Conservation (phyloP, 768 basidiomycete species). For the Suillus alpinus region DNA sequence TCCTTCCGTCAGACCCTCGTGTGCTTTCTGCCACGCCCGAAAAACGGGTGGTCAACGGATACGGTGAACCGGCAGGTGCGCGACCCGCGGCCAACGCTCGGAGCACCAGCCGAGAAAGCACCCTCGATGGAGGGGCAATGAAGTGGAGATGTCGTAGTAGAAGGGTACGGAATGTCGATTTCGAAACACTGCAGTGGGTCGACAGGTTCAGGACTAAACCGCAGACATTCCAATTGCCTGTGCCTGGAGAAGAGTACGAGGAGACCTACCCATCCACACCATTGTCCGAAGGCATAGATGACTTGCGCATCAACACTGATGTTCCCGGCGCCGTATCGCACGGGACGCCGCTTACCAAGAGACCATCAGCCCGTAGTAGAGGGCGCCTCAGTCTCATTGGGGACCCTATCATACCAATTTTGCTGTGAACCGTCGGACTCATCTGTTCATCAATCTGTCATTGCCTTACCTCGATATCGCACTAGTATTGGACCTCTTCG, state of each 20-base stretch:
- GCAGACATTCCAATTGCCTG: slow-evolving; percentile 48
- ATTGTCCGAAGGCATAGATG: slow-evolving; percentile 29
- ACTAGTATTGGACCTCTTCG: slow-evolving; percentile 1
- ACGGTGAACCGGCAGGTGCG: slow-evolving; percentile 13
- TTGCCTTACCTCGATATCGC: slow-evolving; percentile 3
- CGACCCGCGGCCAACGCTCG: slow-evolving; percentile 25
- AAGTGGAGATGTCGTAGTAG: slow-evolving; percentile 59
- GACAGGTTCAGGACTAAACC: slow-evolving; percentile 59
- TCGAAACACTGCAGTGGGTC: slow-evolving; percentile 64
- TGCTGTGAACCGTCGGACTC: slow-evolving; percentile 2
- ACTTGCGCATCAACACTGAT: slow-evolving; percentile 38
- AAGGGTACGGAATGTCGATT: slow-evolving; percentile 58
- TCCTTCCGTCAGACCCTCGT: slow-evolving; percentile 78
- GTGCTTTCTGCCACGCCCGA: slow-evolving; percentile 69
- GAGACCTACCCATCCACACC: slow-evolving; percentile 34
- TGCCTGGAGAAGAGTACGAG: slow-evolving; percentile 31
- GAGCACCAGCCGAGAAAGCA: slow-evolving; percentile 39
- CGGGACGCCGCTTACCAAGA: slow-evolving; percentile 62
- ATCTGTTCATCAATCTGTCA: background rate
- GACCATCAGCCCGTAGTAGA: slow-evolving; percentile 58
- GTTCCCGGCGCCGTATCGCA: slow-evolving; percentile 20
- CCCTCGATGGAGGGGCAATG: slow-evolving; percentile 38
- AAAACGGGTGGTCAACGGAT: slow-evolving; percentile 29
- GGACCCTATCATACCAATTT: slow-evolving; percentile 23
- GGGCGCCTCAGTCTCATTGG: slow-evolving; percentile 46